phyloP scores from a whole-genome alignment of 306 rosid species.

The Carpinus fangiana region DNA sequence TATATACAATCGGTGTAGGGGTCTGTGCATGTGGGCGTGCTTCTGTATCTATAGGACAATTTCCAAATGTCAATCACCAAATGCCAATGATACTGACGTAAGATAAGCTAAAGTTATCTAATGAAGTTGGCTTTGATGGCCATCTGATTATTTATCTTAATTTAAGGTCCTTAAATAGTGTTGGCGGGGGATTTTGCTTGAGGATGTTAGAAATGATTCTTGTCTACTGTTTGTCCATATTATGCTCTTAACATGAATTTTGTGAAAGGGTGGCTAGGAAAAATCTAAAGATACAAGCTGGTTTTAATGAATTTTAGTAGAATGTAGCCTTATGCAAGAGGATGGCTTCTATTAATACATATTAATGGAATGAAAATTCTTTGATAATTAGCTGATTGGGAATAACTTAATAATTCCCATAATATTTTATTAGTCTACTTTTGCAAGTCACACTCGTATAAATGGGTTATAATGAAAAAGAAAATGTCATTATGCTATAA shows the following conservation, averaged over 20 bases:
- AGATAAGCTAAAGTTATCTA: constrained; percentile 5
- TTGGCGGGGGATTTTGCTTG: neutral
- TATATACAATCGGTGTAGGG: neutral
- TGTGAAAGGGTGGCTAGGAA: neutral
- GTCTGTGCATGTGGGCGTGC: neutral
- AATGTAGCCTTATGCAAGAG: neutral
- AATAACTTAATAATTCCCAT: neutral
- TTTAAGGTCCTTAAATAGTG: constrained; percentile 1
- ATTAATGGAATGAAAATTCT: neutral
- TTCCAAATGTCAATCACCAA: neutral
- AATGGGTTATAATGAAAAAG: no score
- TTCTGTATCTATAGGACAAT: neutral
- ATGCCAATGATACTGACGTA: constrained; percentile 1
- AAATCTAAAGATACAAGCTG: neutral
- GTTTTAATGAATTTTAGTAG: neutral
- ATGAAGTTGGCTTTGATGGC: neutral
- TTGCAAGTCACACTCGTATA: neutral
- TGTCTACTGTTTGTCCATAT: neutral
- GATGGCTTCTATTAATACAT: neutral
- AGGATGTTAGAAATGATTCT: neutral
- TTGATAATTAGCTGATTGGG: neutral
- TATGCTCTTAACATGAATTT: neutral
- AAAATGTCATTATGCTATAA: no score
- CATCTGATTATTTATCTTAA: neutral
- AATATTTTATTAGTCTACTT: neutral